Base-by-base conservation (phyloP, 495 filamentous ascomycete genomes). In the Aspergillus avenaceus region DNA sequence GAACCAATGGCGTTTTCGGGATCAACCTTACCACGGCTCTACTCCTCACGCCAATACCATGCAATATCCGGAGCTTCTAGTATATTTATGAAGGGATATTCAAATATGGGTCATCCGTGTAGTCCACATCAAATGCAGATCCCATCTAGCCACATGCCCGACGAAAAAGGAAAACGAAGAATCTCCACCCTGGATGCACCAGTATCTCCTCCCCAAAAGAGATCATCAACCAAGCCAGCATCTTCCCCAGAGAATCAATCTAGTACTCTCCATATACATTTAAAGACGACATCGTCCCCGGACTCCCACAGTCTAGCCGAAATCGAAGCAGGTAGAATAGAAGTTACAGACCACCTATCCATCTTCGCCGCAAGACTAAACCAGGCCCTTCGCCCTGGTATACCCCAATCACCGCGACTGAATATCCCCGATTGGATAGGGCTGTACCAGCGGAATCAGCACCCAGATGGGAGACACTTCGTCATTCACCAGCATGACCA, bases 401-500 rank as follows among this genome's bases (percentile, higher is more conserved):
- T 22, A 4, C 41, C 52, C 19, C 44, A 58, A 4, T 50, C 54
- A 19, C 71, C 75, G 16, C 62, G 68, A 23, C 55, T 85, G 0
- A 52, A 67, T 0, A 72, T 83, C 25, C 45, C 59, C 0, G 60
- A 62, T 3, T 86, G 82, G 63, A 42, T 49, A 22, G 58, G 65
- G n/a, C 64, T 87, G 2, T 86, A 85, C 62, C 56, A 61, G 22
- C 56, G 67, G 8, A 80, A 80, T 58, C 45, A 72, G 51, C 61
- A 79, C 44, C 44, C 55, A 5, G 41, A 66, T 14, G 84, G 82
- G 8, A 68, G 64, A 19, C 83, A 87, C 55, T 86, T 85, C 53
- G 74, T 86, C 27, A 71, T 87, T 23, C 81, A 86, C 60, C 84
- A 86, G 56, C 84, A 87, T 58, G 84, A 87, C 51, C 84, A 87